Percentiles rank a stretch among this genome's conserved stretches.
Conservation (phyloP, 129 eudicot species). For the Artemisia argyi region DNA sequence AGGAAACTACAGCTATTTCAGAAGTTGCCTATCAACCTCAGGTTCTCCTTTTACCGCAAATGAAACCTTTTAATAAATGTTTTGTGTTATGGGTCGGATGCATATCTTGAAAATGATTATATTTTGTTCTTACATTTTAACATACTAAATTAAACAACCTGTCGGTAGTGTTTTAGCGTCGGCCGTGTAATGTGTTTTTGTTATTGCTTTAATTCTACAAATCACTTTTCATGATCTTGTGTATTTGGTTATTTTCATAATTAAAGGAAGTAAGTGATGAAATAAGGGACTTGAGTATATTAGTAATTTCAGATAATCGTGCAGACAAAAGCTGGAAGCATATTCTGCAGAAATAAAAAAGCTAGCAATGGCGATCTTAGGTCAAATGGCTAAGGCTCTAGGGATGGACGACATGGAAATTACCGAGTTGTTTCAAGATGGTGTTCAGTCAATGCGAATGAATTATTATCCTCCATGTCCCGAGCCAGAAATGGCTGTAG, state of each 20-base stretch:
- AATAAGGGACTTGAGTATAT: no score
- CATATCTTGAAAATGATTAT: background rate
- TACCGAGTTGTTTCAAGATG: constrained; percentile 16
- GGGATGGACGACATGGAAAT: constrained; percentile 20
- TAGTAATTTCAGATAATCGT: background rate
- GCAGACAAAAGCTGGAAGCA: constrained; percentile 23
- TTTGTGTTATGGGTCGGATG: background rate
- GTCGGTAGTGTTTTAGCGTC: no score
- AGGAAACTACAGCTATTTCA: constrained; percentile 48
- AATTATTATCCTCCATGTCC: constrained; percentile 28
- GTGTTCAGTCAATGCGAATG: constrained; percentile 27
- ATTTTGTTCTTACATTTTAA: no score
- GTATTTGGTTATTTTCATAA: background rate
- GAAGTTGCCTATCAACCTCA: constrained; percentile 49
- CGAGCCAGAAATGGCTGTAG: constrained; percentile 22
- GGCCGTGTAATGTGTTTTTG: no score
- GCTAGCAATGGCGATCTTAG: constrained; percentile 19
- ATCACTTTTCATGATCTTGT: background rate
- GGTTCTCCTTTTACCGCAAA: constrained; percentile 32
- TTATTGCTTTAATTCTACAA: background rate
- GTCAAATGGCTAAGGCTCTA: constrained; percentile 26
- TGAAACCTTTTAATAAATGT: background rate
- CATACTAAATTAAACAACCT: no score
- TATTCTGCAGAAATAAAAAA: constrained; percentile 19
- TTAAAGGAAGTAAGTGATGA: background rate